These are phyloP conservation scores for Fusarium xyrophilum DNA, from an alignment of 2,329 filamentous ascomycete species.

Conservation along the genomic window DNA sequence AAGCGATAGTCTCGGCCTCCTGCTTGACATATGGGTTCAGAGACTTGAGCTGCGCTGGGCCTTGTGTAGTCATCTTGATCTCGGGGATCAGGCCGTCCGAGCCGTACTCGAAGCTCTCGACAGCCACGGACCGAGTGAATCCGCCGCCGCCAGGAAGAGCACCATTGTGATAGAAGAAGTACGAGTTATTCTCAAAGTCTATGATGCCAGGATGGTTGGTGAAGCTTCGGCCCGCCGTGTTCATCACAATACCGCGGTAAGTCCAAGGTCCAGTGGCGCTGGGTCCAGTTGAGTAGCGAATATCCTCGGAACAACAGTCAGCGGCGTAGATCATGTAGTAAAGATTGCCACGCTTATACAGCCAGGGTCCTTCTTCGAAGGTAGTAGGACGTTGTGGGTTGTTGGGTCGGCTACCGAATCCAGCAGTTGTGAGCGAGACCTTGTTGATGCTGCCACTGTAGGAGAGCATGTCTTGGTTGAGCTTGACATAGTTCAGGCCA, in stretches of 20 bases:
- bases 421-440: neutral
- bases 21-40: neutral
- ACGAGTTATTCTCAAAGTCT: constrained; percentile 3
- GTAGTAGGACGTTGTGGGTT: constrained; percentile 34
- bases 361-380: constrained; percentile 51
- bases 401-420: neutral
- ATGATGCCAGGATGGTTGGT: constrained; percentile 8
- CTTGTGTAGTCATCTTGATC: neutral
- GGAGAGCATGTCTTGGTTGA: constrained; percentile 46
- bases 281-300: constrained; percentile 7
- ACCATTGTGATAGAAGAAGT: constrained; percentile 13
- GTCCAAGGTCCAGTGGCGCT: constrained; percentile 9
- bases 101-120: constrained; percentile 7
- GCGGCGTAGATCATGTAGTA: constrained; percentile 52
- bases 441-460: constrained; percentile 7
- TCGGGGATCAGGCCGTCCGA: neutral
- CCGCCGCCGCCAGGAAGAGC: neutral
- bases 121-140: neutral
- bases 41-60: neutral
- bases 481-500: constrained; percentile 43
- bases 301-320: constrained; percentile 36
- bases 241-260: constrained; percentile 3
- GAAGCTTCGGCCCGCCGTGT: neutral
- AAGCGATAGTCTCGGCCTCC: constrained; percentile 7
- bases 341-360: constrained; percentile 46